Percentiles rank a stretch among this genome's conserved stretches.
phyloP scores from a whole-genome alignment of 345 rosid species.

The Noccaea caerulescens region DNA sequence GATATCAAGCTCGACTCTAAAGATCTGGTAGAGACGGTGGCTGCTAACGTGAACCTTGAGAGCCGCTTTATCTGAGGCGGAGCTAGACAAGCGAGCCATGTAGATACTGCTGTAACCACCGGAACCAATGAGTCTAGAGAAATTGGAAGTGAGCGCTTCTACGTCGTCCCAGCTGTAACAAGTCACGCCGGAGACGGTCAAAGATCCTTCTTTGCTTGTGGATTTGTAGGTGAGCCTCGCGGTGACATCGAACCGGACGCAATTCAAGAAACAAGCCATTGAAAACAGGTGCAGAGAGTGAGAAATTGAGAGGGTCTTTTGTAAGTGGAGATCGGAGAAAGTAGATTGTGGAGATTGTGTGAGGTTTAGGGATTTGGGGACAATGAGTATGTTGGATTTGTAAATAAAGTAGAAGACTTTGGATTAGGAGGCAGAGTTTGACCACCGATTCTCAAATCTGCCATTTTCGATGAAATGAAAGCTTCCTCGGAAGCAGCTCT shows the following conservation, averaged over 20 bases:
- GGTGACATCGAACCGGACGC: conserved; percentile 37
- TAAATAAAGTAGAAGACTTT: conserved; percentile 17
- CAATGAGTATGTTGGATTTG: conserved; percentile 13
- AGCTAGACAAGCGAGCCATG: conserved; percentile 53
- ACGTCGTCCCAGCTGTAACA: conserved; percentile 63
- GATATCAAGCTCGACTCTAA: conserved; percentile 72
- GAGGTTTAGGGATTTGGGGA: conserved; percentile 19
- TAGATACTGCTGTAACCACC: conserved; percentile 89
- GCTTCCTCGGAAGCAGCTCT: conserved; percentile 25
- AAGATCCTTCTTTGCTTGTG: background rate
- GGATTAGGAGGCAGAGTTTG: conserved; percentile 40
- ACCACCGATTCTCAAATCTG: conserved; percentile 28
- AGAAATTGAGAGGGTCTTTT: background rate
- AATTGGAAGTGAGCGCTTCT: conserved; percentile 51
- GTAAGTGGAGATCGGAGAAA: background rate
- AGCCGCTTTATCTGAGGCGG: conserved; percentile 52
- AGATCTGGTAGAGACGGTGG: conserved; percentile 62
- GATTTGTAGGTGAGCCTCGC: conserved; percentile 15
- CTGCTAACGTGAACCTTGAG: conserved; percentile 65
- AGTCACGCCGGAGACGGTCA: conserved; percentile 34
- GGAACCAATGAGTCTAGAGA: conserved; percentile 60
- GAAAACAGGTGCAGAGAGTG: conserved; percentile 30
- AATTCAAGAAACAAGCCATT: conserved; percentile 54
- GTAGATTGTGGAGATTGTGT: background rate
- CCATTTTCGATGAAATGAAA: conserved; percentile 38